Evolutionary conservation across 2,329 filamentous ascomycete species (phyloP).

Genomic region (Drechslera avenae): DNA sequence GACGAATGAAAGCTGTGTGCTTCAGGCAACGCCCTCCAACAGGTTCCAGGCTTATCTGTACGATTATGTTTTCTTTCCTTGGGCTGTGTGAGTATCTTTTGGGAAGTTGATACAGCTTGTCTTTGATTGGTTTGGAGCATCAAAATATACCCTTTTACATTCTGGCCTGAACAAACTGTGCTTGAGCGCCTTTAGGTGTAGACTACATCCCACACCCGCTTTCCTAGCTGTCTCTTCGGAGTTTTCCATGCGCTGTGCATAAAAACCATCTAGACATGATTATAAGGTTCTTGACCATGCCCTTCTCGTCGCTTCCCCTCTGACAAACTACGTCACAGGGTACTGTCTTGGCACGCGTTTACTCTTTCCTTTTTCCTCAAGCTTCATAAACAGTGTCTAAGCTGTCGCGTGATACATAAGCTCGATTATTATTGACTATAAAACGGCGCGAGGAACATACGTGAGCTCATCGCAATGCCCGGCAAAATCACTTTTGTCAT

Average conservation of each 20-base stretch:
- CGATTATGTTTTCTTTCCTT: neutral
- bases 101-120: neutral
- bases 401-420: too few relatives aligned
- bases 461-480: neutral
- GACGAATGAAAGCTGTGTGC: constrained; percentile 13
- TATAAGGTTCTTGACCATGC: too few relatives aligned
- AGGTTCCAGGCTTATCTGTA: neutral
- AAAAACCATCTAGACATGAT: too few relatives aligned
- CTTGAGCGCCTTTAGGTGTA: neutral
- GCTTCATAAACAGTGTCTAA: too few relatives aligned
- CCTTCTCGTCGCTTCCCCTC: too few relatives aligned
- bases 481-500: neutral
- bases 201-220: neutral
- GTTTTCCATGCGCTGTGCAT: too few relatives aligned
- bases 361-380: too few relatives aligned
- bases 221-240: too few relatives aligned
- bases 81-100: neutral
- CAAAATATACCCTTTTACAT: constrained; percentile 9
- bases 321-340: too few relatives aligned
- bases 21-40: neutral
- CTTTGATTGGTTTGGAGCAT: neutral
- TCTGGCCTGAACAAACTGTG: neutral
- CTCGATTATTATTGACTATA: too few relatives aligned
- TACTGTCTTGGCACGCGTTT: too few relatives aligned
- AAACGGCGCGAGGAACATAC: too few relatives aligned